A percentile compares a stretch with the other conserved stretches of the same genome.
Evolutionary conservation across 176 grass and related monocot species (phyloP).

Genomic region (Tillandsia leiboldiana): DNA sequence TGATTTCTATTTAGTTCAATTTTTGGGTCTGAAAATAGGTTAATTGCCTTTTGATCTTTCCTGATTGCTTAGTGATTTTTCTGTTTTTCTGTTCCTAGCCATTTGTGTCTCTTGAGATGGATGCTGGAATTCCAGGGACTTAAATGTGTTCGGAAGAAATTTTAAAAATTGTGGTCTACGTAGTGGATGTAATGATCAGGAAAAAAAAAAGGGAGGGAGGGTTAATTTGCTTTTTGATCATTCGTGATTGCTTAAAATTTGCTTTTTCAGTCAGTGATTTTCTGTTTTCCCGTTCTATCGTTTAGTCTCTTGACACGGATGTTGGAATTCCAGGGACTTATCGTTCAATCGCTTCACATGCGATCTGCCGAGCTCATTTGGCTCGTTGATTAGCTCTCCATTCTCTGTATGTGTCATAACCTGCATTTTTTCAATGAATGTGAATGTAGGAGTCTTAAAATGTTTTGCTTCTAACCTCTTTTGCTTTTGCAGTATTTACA

Average conservation of each 20-base stretch:
- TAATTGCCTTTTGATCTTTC: neutral
- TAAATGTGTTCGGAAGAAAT: constrained; percentile 20
- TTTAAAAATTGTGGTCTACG: neutral
- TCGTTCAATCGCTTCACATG: constrained; percentile 74
- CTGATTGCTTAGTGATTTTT: neutral
- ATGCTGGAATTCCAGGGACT: constrained; percentile 37
- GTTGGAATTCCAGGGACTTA: constrained; percentile 46
- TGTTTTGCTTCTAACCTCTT: neutral
- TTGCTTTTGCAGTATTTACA: constrained; percentile 62
- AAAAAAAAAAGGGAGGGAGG: neutral
- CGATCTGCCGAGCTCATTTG: constrained; percentile 72
- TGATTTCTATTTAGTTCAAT: neutral
- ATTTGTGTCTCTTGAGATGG: constrained; percentile 3
- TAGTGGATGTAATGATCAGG: neutral
- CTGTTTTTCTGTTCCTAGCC: neutral
- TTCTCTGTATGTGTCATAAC: constrained; percentile 43
- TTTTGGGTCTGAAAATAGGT: neutral
- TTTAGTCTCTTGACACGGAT: constrained; percentile 4
- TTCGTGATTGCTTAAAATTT: neutral
- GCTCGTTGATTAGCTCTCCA: constrained; percentile 56
- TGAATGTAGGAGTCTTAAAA: neutral
- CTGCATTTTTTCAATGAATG: constrained; percentile 14
- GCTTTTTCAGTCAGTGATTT: neutral
- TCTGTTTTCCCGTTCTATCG: neutral
- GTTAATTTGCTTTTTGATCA: neutral